These are phyloP conservation scores for Herpetomonas tarakana DNA, from an alignment of 208 protist genomes.

Conservation along the genomic window DNA sequence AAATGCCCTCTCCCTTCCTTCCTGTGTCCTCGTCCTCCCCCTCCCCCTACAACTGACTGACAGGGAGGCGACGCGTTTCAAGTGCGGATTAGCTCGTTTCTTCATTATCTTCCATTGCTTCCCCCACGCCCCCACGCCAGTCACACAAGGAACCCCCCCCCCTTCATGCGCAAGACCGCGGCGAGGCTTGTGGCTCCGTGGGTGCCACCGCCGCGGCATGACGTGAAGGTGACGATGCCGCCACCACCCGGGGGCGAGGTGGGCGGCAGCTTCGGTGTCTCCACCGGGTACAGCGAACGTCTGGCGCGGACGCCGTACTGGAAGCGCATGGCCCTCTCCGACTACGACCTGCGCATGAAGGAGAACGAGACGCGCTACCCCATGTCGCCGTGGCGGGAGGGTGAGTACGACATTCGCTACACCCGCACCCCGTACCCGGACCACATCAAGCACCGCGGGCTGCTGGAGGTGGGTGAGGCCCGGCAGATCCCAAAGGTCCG, in stretches of 20 bases:
- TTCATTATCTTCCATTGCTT: no score
- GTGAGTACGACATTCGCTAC: constrained; percentile 89
- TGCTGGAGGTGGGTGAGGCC: constrained; percentile 85
- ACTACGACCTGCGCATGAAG: constrained; percentile 70
- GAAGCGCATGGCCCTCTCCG: constrained; percentile 89
- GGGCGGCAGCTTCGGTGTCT: constrained; percentile 79
- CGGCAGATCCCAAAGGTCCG: constrained; percentile 63
- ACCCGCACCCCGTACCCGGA: constrained; percentile 73
- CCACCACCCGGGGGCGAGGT: constrained; percentile 84
- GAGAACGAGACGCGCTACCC: constrained; percentile 87
- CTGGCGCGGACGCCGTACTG: constrained; percentile 80
- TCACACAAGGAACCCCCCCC: no score
- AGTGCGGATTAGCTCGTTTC: no score
- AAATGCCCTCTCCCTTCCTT: no score
- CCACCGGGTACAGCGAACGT: constrained; percentile 81
- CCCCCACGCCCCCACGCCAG: no score
- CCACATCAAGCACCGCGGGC: constrained; percentile 58
- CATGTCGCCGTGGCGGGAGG: constrained; percentile 58
- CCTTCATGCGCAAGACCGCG: constrained; percentile 1
- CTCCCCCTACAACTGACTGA: no score
- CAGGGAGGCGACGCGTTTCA: no score
- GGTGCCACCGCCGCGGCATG: constrained; percentile 77
- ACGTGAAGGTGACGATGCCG: constrained; percentile 83
- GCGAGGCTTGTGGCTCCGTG: constrained; percentile 54
- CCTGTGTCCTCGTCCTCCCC: no score